Conservation (phyloP, 169 alveolate species). For the Eimeria maxima region DNA sequence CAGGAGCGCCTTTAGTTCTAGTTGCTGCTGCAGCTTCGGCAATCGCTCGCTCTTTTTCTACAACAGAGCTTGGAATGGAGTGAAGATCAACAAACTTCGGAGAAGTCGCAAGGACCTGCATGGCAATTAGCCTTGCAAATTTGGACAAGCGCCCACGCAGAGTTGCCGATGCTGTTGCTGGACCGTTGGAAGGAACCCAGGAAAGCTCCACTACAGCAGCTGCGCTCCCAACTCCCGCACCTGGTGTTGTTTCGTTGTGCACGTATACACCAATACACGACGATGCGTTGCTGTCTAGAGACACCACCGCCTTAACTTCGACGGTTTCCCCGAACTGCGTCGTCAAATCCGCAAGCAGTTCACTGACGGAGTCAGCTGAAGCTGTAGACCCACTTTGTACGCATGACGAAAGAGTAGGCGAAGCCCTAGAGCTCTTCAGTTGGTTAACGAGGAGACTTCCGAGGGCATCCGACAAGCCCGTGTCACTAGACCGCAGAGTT, state of each 20-base stretch:
- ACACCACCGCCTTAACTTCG: neutral
- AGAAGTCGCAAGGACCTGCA: conserved; percentile 46
- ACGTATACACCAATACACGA: conserved; percentile 35
- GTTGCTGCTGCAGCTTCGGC: conserved; percentile 5
- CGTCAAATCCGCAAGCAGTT: conserved; percentile 19
- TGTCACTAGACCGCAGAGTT: neutral
- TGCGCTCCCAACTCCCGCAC: conserved; percentile 42
- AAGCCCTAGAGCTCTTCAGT: neutral
- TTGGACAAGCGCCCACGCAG: conserved; percentile 7
- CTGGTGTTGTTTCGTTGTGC: conserved; percentile 29
- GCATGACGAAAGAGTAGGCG: neutral
- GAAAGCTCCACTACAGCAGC: conserved; percentile 39
- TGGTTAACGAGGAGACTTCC: neutral
- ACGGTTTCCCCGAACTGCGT: conserved; percentile 46
- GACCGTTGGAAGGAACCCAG: neutral
- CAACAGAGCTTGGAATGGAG: neutral
- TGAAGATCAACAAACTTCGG: neutral
- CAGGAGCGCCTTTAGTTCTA: neutral
- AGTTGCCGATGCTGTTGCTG: neutral
- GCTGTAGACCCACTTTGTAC: neutral
- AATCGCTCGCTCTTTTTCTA: conserved; percentile 21
- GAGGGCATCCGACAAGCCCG: neutral
- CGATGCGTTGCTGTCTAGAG: neutral
- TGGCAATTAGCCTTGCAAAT: conserved; percentile 61
- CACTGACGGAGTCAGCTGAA: neutral